Base-by-base conservation (phyloP, 1,139 yeast species). In the Debaryomyces singareniensis region DNA sequence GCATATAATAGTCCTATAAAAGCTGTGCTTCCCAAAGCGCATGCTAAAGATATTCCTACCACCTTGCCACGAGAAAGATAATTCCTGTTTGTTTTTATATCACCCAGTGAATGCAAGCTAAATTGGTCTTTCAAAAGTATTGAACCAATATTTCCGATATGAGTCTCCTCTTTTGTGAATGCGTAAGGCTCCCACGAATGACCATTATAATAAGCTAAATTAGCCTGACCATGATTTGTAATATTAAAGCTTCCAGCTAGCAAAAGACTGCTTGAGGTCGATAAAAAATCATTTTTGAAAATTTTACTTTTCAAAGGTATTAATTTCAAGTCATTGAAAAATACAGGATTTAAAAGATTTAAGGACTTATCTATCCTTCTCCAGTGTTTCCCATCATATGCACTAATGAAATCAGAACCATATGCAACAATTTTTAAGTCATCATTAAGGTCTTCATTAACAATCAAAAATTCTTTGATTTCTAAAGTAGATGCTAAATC, bases 41-140 rank as follows among this genome's bases (percentile, higher is more conserved):
- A 72, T 0, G 96, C 97, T 34, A 87, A 68, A 0, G 95, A 81
- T 23, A 91, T 76, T 20, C 95, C 80, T 5, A 87, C 95, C 13
- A 89, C 87, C 50, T 78, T 85, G 1, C 97, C 97, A 16, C 40
- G 45, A 3, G 68, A 61, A 37, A 66, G 43, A 3, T 43, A 36
- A 13, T 44, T 47, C 9, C 43, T 37, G 15, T 34, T 37, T 11
- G 34, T 38, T 27, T 37, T 42, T 18, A 65, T 39, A 37, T 61
- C 70, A 26, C 54, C 49, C 3, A 68, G 61, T 0, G 72, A 65
- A 33, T 53, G 61, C 36, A 58, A 57, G 35, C 63, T 48, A 35
- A 44, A 60, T 9, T 53, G 40, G 38, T 67, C 72, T 35, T 62
- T 51, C 3, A 65, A 47, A 33, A 66, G 51, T 7, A 67, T 44